phyloP scores from a whole-genome alignment of 192 early-diverging fungal genomes.

The Phycomyces nitens region DNA sequence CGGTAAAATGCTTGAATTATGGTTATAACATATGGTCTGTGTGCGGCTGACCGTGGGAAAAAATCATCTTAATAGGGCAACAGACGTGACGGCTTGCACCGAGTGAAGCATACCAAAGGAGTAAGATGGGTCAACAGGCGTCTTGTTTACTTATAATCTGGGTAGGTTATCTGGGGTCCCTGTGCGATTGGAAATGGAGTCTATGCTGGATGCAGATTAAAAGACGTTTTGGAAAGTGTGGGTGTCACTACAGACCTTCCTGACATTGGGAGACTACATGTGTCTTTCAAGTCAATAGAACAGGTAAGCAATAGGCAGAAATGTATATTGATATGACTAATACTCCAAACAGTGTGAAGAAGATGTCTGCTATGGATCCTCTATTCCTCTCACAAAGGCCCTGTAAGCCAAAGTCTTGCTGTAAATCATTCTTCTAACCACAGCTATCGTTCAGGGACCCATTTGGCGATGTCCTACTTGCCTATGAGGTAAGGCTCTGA shows the following conservation, averaged over 20 bases:
- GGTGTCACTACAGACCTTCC: slow-evolving; percentile 51
- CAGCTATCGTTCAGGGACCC: slow-evolving; percentile 36
- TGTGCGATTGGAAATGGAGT: slow-evolving; percentile 77
- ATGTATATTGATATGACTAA: neutral
- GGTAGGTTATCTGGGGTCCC: slow-evolving; percentile 71
- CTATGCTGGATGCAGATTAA: slow-evolving; percentile 75
- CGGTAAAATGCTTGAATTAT: slow-evolving; percentile 30
- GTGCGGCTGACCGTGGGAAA: neutral
- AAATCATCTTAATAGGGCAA: slow-evolving; percentile 53
- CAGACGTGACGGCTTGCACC: slow-evolving; percentile 73
- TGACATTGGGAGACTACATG: slow-evolving; percentile 49
- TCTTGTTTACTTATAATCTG: too few species aligned
- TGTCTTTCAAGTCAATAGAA: slow-evolving; percentile 63
- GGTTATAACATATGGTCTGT: neutral
- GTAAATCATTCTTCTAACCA: neutral
- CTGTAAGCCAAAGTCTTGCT: slow-evolving; percentile 37
- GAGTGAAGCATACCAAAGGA: slow-evolving; percentile 73
- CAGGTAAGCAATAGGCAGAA: slow-evolving; percentile 36
- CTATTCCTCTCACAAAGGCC: slow-evolving; percentile 63
- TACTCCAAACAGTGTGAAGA: slow-evolving; percentile 40
- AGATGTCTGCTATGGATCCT: slow-evolving; percentile 67
- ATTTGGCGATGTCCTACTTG: slow-evolving; percentile 66
- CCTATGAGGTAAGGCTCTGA: slow-evolving; percentile 58
- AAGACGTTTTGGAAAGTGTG: slow-evolving; percentile 65
- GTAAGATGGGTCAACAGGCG: slow-evolving; percentile 67